Evolutionary conservation across 768 basidiomycete species (phyloP), one percentile per base, ranked within the genome.

Genomic region (Auricularia cornea): DNA sequence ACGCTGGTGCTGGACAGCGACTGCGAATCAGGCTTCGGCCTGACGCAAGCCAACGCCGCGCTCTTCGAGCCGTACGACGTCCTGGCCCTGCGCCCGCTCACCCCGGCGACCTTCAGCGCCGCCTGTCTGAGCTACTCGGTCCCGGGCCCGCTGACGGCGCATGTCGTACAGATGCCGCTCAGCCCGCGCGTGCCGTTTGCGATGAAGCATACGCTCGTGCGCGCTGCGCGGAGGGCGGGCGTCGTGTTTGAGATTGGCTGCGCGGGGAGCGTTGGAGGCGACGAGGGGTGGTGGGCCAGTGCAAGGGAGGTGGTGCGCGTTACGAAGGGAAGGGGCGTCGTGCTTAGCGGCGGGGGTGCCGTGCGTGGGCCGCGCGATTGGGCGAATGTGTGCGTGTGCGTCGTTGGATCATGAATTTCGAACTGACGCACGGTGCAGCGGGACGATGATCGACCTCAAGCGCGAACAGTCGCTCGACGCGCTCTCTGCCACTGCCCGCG

Each of bases 171-270:
- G 0, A 77, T 94, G 31, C 92, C 92, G 6, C 79, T 94, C 20
- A 88, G 89, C 0, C 88, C 91, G 0, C 84, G 92, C 14, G 82
- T 92, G 1, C 85, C 90, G 1, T 94, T 88, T 71, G 81, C 88
- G 67, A 79, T 94, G 69, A 92, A 90, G 69, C 91, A 92, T 69
- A 93, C 92, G 0, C 78, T 92, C 57, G 82, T 94, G 33, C 84
- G 90, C 52, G 87, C 88, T 0, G 90, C 93, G 1, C 78, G 91
- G 29, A 87, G 86, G 67, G 90, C 91, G 65, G 92, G 92, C 10
- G 87, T 87, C 0, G 87, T 86, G 0, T 93, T 95, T 69, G 92
- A 94, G 73, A 82, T 94, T 56, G 81, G 80, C 66, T 94, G 93
- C 65, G 84, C 84, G 0, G 88, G 89, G 16, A 87, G 89, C 0